Percentiles rank a stretch among this genome's conserved stretches.
These are phyloP conservation scores for Trypanosoma boissoni DNA, from an alignment of 208 protist genomes.

Conservation along the genomic window DNA sequence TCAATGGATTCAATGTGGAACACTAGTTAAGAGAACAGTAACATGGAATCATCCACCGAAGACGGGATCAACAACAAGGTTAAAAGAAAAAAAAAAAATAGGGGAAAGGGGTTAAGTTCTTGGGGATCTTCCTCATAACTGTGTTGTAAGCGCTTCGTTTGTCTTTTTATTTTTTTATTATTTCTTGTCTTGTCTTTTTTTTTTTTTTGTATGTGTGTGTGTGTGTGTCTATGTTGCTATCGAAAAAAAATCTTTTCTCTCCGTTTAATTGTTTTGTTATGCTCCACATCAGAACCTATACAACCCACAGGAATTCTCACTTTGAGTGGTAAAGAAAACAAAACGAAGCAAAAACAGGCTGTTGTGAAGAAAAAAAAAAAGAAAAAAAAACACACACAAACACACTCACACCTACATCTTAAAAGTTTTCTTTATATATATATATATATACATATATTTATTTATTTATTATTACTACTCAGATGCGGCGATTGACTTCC, in stretches of 20 bases:
- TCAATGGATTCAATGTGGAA: neutral
- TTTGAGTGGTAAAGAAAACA: too few species aligned
- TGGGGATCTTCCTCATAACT: too few species aligned
- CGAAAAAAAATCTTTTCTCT: neutral
- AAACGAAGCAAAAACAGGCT: too few species aligned
- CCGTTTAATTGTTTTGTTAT: too few species aligned
- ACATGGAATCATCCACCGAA: too few species aligned
- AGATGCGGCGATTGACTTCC: slow-evolving; percentile 2
- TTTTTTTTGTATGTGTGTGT: neutral
- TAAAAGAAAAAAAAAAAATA: too few species aligned
- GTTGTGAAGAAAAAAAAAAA: neutral
- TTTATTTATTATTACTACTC: neutral
- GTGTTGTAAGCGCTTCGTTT: too few species aligned
- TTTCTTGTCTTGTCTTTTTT: slow-evolving; percentile 15
- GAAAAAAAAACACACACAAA: neutral
- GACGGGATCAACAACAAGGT: too few species aligned
- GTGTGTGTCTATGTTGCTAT: neutral
- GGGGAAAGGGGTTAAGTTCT: too few species aligned
- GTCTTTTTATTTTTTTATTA: slow-evolving; percentile 7
- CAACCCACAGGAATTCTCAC: too few species aligned
- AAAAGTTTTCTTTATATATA: neutral
- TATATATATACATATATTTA: neutral
- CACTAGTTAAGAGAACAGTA: too few species aligned
- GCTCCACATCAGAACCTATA: too few species aligned
- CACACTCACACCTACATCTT: neutral